phyloP scores from a whole-genome alignment of 306 rosid genomes.

The Pterocarpus santalinus region DNA sequence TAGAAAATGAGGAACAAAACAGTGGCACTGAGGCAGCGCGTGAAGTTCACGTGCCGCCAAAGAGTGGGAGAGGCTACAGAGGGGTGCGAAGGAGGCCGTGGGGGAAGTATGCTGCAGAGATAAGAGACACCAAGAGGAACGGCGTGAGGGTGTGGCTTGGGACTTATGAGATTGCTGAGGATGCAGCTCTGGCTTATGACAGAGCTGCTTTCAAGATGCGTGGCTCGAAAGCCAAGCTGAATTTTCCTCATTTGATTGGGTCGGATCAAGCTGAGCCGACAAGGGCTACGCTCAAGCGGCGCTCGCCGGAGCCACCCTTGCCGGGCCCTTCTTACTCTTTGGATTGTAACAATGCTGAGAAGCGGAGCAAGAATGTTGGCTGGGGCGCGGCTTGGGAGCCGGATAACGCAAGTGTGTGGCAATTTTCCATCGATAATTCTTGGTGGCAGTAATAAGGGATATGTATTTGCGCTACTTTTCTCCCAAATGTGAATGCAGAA shows the following conservation, averaged over 20 bases:
- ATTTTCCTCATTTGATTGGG: conserved; percentile 65
- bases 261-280: not conserved
- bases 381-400: conserved; percentile 9
- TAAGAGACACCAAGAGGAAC: conserved; percentile 58
- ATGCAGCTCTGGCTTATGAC: conserved; percentile 71
- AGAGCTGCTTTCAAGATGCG: conserved; percentile 68
- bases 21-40: not conserved
- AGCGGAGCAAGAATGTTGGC: not conserved
- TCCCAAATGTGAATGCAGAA: not conserved
- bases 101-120: conserved; percentile 73
- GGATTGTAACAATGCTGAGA: not conserved
- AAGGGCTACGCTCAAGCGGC: conserved; percentile 11
- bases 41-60: not conserved
- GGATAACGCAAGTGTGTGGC: not conserved
- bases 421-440: not conserved
- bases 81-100: conserved; percentile 72
- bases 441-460: not conserved
- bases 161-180: conserved; percentile 61
- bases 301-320: not conserved
- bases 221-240: conserved; percentile 64
- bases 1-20: not conserved
- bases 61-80: conserved; percentile 21
- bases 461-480: not conserved
- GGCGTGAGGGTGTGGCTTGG: conserved; percentile 72
- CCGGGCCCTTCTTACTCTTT: not conserved